phyloP scores from a whole-genome alignment of 116 monocot species.

The Papilionanthe hybrid region DNA sequence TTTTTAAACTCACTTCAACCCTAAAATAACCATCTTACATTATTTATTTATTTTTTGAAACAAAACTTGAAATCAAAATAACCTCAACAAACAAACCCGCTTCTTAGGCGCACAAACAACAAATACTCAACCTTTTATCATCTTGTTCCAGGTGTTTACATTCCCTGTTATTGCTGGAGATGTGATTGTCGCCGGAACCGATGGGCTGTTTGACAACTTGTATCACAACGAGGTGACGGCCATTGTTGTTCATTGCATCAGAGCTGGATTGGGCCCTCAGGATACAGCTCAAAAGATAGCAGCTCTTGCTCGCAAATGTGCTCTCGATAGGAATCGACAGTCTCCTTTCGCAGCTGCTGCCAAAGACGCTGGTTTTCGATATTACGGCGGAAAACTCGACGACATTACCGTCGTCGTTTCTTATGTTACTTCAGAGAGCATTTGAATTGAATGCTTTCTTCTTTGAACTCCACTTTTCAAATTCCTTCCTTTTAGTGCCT shows the following conservation, averaged over 20 bases:
- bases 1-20: too few species aligned
- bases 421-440: conserved; percentile 30
- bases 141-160: conserved; percentile 41
- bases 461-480: neutral
- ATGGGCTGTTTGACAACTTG: conserved; percentile 79
- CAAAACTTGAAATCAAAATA: neutral
- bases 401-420: conserved; percentile 76
- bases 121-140: neutral
- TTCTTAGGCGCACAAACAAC: too few species aligned
- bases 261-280: conserved; percentile 51
- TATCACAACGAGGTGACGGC: conserved; percentile 61
- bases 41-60: too few species aligned
- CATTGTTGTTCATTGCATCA: conserved; percentile 52
- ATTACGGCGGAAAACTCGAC: conserved; percentile 78
- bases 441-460: conserved; percentile 1
- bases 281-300: conserved; percentile 67
- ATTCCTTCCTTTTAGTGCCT: neutral
- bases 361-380: conserved; percentile 76
- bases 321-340: conserved; percentile 57
- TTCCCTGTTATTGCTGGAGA: conserved; percentile 61
- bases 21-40: too few species aligned
- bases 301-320: conserved; percentile 61
- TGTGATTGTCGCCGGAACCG: conserved; percentile 69
- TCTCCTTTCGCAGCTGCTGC: conserved; percentile 69
- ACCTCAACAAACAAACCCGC: neutral